phyloP scores from a whole-genome alignment of 2,329 filamentous ascomycete species.

The Exophiala lecanii-corni region DNA sequence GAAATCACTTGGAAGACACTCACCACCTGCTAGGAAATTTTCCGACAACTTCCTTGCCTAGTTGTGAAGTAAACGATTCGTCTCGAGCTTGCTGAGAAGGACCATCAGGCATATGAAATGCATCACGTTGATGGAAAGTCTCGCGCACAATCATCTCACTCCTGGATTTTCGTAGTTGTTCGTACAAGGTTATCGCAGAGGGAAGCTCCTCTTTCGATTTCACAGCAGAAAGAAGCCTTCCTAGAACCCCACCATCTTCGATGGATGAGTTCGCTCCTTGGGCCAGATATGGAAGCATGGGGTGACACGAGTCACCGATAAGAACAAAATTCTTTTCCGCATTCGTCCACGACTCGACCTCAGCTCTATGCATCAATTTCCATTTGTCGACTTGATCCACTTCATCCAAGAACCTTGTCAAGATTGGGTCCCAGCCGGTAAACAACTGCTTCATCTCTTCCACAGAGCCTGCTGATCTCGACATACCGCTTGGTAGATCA shows the following conservation, averaged over 20 bases:
- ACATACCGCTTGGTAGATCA: slow-evolving; percentile 34
- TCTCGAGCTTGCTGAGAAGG: slow-evolving; percentile 38
- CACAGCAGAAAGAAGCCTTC: slow-evolving; percentile 40
- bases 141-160: slow-evolving; percentile 38
- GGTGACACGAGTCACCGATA: slow-evolving; percentile 41
- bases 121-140: slow-evolving; percentile 31
- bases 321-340: slow-evolving; percentile 29
- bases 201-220: slow-evolving; percentile 18
- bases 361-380: slow-evolving; percentile 46
- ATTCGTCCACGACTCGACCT: slow-evolving; percentile 19
- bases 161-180: slow-evolving; percentile 36
- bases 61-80: slow-evolving; percentile 52
- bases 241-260: slow-evolving; percentile 32
- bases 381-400: slow-evolving; percentile 27
- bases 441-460: slow-evolving; percentile 31
- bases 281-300: slow-evolving; percentile 38
- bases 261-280: slow-evolving; percentile 33
- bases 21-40: slow-evolving; percentile 60
- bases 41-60: slow-evolving; percentile 44
- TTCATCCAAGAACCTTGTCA: slow-evolving; percentile 27
- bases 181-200: slow-evolving; percentile 34
- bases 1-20: slow-evolving; percentile 4
- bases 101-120: slow-evolving; percentile 37
- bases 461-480: slow-evolving; percentile 34
- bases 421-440: slow-evolving; percentile 31